Percentiles rank a stretch among this genome's conserved stretches.
These are phyloP conservation scores for Asterochloris erici DNA, from an alignment of 139 green algal genomes.

Conservation along the genomic window DNA sequence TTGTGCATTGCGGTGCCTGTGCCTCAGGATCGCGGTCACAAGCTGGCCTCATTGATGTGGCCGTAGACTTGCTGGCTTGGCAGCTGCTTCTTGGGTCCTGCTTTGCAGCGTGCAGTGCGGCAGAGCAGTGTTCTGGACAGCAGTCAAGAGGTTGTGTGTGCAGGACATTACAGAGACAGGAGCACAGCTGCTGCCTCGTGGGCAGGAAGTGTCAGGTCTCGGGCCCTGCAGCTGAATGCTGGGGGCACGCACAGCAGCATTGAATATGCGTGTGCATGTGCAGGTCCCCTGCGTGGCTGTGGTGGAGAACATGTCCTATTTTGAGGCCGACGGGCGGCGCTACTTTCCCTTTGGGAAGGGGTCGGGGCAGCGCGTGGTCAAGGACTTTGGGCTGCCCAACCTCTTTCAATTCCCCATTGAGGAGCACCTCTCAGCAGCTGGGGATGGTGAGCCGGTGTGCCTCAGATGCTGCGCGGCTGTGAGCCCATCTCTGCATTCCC, in stretches of 20 bases:
- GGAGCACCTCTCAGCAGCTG: slow-evolving; percentile 80
- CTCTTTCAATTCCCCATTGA: slow-evolving; percentile 92
- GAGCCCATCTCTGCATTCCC: no score
- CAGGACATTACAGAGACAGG: no score
- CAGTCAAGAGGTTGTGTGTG: no score
- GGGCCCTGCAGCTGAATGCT: not conserved
- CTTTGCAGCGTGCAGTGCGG: no score
- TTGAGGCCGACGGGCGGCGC: slow-evolving; percentile 78
- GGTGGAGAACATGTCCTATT: slow-evolving; percentile 99
- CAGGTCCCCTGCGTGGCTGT: slow-evolving; percentile 92
- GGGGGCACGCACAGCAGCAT: no score
- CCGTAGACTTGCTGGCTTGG: not conserved
- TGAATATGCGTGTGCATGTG: not conserved
- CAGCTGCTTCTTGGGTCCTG: not conserved
- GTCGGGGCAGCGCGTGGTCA: slow-evolving; percentile 65
- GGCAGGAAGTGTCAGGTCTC: no score
- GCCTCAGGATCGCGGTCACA: not conserved
- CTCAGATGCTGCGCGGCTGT: no score
- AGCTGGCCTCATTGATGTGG: not conserved
- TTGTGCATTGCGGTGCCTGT: not conserved
- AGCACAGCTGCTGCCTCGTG: no score
- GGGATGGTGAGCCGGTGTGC: slow-evolving; percentile 63
- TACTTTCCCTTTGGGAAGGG: slow-evolving; percentile 83
- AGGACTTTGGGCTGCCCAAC: slow-evolving; percentile 92
- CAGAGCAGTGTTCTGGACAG: no score